Evolutionary conservation across 2,329 filamentous ascomycete genomes (phyloP), one percentile per base, ranked within the genome.

Genomic region (Nectriaceae sp.): DNA sequence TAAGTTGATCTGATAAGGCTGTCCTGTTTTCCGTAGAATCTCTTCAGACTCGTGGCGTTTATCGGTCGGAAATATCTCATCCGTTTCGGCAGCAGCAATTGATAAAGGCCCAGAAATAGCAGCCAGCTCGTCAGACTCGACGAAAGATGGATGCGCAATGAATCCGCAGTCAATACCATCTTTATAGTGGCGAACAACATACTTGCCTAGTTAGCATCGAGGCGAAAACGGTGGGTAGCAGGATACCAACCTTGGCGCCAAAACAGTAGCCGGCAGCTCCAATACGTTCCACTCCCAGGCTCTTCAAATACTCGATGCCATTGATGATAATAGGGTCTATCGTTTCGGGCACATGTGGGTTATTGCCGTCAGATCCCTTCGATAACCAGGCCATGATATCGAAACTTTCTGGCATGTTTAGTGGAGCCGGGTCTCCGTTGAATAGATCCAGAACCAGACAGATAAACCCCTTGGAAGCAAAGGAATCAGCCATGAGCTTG

Each of bases 91-190:
- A 10, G 77, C 84, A 37, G 84, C 76, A 60, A 91, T 88, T 45
- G 84, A 84, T 4, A 90, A 70, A 1, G 88, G 87, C 0, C 82
- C 83, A n/a, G 75, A 74, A 59, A 90, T 85, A 40, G 76, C 79
- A 15, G 73, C 72, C 41, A 90, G 78, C 69, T 90, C 87, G 3
- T 82, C 80, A 51, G 82, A 74, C 5, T 81, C 75, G 22, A 94
- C 82, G 58, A 91, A 91, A 21, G 83, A 88, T 1, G 90, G 90
- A 69, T 94, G 90, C 2, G 89, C 90, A 16, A 82, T 70, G 70
- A 79, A 94, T 33, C 87, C 89, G 44, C 80, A 88, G 45, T 89
- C 77, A 56, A 93, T 77, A 53, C 83, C 83, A 47, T 75, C 64
- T 46, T 77, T 75, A 69, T 76, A 76, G 72, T 84, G 87, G 33